Evolutionary conservation across 1,284 basidiomycete species (phyloP), one percentile per base, ranked within the genome.

Genomic region (Testicularia cyperi): DNA sequence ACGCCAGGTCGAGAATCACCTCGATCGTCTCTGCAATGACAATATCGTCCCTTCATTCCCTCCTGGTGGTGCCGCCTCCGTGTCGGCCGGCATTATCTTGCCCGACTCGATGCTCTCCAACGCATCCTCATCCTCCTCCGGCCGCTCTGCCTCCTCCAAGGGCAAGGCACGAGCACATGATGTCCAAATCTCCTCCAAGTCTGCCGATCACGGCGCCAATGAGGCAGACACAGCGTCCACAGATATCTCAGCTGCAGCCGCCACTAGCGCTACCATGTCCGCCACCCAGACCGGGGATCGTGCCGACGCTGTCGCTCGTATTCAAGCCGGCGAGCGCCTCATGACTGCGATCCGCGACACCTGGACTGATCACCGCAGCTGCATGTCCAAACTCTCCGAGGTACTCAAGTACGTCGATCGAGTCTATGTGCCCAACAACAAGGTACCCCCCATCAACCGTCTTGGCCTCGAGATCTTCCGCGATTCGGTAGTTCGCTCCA

Each of bases 301-400:
- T 5, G 61, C 65, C 4, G 74, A 71, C 32, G 61, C 64, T 19
- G 55, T 75, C 1, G 70, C 75, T 8, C 60, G 65, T 30, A 68
- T 71, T 32, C 72, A 80, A 65, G 89, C 92, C 71, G 87, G 86
- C 1, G 92, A 96, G 74, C 79, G 85, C 34, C 82, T 97, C 49
- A 79, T 97, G 69, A 91, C 88, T 72, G 87, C 89, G 12, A 70
- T 96, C 52, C 84, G 85, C 69, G 83, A 83, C 33, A 87, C 94
- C 2, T 98, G 95, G 94, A 88, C 94, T 53, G 92, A 97, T 75
- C 94, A 98, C 77, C 86, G 82, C 6, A 85, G 86, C 12, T 91
- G 87, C 77, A 90, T 97, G 88, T 82, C 83, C 31, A 91, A 92
- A 75, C 78, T 99, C 47, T 84, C 87, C 27, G 91, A 92, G 74